Evolutionary conservation across 495 filamentous ascomycete genomes (phyloP).

Genomic region (Penicillium turbatum): DNA sequence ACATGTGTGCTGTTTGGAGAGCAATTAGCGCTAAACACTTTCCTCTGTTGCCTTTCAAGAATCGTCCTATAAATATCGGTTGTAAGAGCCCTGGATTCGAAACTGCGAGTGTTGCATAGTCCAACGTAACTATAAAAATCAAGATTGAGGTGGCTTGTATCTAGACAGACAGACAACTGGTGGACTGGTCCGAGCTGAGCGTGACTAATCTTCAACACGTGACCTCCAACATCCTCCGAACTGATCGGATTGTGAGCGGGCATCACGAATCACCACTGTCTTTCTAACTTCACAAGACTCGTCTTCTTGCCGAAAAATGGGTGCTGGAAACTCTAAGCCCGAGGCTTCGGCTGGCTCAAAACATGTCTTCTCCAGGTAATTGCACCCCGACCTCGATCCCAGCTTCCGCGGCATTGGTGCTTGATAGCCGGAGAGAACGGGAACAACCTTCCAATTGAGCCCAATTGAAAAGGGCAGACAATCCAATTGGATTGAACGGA

Average conservation of each 20-base stretch:
- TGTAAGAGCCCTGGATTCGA: no score
- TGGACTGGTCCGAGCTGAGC: not conserved
- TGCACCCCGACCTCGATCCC: slow-evolving; percentile 1
- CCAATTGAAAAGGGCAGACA: slow-evolving; percentile 11
- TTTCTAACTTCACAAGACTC: slow-evolving; percentile 6
- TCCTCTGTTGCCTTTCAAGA: no score
- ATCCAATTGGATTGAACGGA: not conserved
- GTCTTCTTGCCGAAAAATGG: slow-evolving; percentile 34
- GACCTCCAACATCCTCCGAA: slow-evolving; percentile 11
- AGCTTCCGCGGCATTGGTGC: slow-evolving; percentile 1
- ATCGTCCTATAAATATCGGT: no score
- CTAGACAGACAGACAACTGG: not conserved
- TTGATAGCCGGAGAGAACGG: slow-evolving; percentile 13
- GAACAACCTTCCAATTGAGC: slow-evolving; percentile 9
- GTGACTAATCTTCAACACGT: slow-evolving; percentile 7
- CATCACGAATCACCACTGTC: slow-evolving; percentile 3
- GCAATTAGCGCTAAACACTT: no score
- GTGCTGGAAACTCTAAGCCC: slow-evolving; percentile 51
- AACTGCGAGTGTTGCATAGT: not conserved
- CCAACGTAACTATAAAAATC: not conserved
- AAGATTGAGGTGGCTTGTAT: no score
- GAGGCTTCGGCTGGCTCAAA: slow-evolving; percentile 44
- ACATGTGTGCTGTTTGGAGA: no score
- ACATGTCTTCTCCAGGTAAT: slow-evolving; percentile 52
- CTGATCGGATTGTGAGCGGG: slow-evolving; percentile 9